A percentile compares a stretch with the other conserved stretches of the same genome.
phyloP scores from a whole-genome alignment of 345 rosid species.

The Acer campestre region DNA sequence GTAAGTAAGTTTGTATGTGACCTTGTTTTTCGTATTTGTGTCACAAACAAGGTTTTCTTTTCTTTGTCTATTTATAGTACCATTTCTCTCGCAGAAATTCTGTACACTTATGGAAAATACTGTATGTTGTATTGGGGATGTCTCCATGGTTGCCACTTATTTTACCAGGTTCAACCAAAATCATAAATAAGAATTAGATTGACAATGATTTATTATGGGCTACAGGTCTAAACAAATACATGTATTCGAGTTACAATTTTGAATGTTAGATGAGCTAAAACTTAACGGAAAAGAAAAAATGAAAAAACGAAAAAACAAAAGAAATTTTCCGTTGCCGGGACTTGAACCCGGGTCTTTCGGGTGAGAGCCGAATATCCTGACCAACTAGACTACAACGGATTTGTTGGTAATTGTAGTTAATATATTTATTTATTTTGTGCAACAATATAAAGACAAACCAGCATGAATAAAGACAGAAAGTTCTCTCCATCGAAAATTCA shows the following conservation, averaged over 20 bases:
- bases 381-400: conserved; percentile 82
- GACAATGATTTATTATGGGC: neutral
- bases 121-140: neutral
- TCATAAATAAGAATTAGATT: neutral
- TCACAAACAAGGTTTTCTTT: neutral
- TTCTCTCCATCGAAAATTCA: neutral
- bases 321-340: conserved; percentile 73
- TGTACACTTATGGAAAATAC: neutral
- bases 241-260: too few species aligned
- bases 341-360: conserved; percentile 80
- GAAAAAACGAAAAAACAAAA: neutral
- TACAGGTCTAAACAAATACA: too few species aligned
- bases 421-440: too few species aligned
- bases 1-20: neutral
- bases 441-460: too few species aligned
- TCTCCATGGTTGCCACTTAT: conserved; percentile 2
- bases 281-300: too few species aligned
- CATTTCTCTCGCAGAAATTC: neutral
- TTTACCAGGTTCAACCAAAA: conserved; percentile 5
- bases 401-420: neutral
- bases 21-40: conserved; percentile 2
- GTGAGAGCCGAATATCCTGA: conserved; percentile 80
- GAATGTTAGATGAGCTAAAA: too few species aligned
- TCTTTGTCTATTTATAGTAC: neutral
- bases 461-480: too few species aligned